phyloP scores from a whole-genome alignment of 768 basidiomycete species.

The Mrakia gelida region DNA sequence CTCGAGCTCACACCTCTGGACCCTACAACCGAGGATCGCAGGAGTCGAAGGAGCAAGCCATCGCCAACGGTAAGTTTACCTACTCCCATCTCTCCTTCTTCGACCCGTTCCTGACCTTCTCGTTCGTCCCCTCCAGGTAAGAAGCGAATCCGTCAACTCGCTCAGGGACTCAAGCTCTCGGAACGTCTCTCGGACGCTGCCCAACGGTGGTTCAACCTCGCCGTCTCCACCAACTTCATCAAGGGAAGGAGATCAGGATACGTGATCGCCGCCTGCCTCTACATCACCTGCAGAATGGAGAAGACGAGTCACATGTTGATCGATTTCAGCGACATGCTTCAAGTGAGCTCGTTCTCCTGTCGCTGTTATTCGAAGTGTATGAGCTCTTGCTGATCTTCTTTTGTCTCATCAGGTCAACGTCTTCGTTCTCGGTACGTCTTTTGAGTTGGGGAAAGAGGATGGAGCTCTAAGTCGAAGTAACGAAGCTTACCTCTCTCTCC shows the following conservation, averaged over 20 bases:
- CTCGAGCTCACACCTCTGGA: constrained; percentile 74
- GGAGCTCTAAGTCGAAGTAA: background rate
- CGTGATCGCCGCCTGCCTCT: constrained; percentile 92
- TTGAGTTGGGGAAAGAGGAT: background rate
- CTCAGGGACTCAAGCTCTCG: constrained; percentile 68
- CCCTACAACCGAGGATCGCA: constrained; percentile 60
- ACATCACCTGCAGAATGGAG: constrained; percentile 85
- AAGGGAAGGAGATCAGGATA: constrained; percentile 88
- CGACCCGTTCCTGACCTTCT: background rate
- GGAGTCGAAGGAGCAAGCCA: constrained; percentile 16
- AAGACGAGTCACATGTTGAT: constrained; percentile 97
- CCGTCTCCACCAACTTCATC: constrained; percentile 87
- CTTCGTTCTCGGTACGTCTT: constrained; percentile 65
- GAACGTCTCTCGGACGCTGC: constrained; percentile 77
- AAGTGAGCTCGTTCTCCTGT: constrained; percentile 51
- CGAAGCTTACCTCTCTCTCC: background rate
- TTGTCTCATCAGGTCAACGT: constrained; percentile 74
- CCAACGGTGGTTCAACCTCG: constrained; percentile 82
- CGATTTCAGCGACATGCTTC: constrained; percentile 93
- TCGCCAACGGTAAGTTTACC: constrained; percentile 25
- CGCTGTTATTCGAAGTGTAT: background rate
- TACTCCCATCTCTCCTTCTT: background rate
- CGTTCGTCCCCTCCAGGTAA: constrained; percentile 54
- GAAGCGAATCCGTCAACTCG: constrained; percentile 76
- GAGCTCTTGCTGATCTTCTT: background rate